Evolutionary conservation across 345 rosid species (phyloP).

Genomic region (Bruguiera gymnorhiza): DNA sequence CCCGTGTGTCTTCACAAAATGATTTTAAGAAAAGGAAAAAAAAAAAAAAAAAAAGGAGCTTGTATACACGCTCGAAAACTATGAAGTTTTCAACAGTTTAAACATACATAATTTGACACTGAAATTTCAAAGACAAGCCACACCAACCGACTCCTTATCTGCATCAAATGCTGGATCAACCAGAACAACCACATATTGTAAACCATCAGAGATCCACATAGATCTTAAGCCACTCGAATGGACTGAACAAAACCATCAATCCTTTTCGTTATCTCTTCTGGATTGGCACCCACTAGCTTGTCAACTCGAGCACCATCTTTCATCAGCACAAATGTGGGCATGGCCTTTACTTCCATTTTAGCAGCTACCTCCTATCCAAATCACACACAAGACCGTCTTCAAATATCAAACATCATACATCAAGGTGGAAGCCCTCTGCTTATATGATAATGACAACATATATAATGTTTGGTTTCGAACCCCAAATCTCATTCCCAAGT

Average conservation of each 20-base stretch:
- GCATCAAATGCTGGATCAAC: background rate
- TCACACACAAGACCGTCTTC: conserved; percentile 3
- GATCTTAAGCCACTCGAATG: conserved; percentile 34
- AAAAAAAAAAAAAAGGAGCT: too few relatives aligned
- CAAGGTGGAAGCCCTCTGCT: background rate
- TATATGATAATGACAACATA: background rate
- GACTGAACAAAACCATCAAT: conserved; percentile 61
- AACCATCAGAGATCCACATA: background rate
- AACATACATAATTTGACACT: background rate
- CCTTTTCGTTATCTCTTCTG: conserved; percentile 84
- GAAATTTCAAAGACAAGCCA: conserved; percentile 2
- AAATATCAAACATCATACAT: background rate
- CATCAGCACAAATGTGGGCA: conserved; percentile 86
- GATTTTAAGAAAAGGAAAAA: too few relatives aligned
- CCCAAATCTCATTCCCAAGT: too few relatives aligned
- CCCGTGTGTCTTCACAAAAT: too few relatives aligned
- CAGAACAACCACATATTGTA: conserved; percentile 17
- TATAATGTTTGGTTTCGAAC: background rate
- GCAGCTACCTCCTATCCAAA: conserved; percentile 64
- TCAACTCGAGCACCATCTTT: conserved; percentile 56
- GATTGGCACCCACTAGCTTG: conserved; percentile 88
- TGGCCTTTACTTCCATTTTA: conserved; percentile 72
- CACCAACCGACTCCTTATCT: background rate
- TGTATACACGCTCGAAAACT: too few relatives aligned
- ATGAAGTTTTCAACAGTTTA: background rate